Evolutionary conservation across 768 basidiomycete species (phyloP).

Genomic region (Tubosaeta sp.): DNA sequence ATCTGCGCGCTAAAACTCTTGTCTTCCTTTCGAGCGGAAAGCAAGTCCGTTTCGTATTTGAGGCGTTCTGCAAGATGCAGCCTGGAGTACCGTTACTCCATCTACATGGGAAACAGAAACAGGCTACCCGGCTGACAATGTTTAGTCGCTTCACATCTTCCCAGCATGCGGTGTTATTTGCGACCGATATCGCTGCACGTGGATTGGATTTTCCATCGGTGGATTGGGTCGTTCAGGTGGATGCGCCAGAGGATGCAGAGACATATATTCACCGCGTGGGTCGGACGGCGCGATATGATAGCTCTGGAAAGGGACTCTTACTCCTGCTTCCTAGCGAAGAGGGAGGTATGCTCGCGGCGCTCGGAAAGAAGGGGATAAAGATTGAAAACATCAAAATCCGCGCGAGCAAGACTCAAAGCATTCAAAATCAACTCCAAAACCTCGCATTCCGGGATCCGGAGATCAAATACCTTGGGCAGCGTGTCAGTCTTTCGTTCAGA

Average conservation of each 20-base stretch:
- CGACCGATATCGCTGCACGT: conserved; percentile 94
- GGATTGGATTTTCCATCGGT: conserved; percentile 95
- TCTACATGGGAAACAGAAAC: conserved; percentile 95
- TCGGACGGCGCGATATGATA: conserved; percentile 90
- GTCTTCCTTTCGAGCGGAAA: conserved; percentile 95
- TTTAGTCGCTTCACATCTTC: conserved; percentile 81
- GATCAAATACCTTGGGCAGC: conserved; percentile 93
- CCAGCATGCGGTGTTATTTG: conserved; percentile 83
- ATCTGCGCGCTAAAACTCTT: conserved; percentile 85
- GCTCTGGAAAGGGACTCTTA: conserved; percentile 80
- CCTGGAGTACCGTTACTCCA: conserved; percentile 92
- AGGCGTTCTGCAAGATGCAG: conserved; percentile 93
- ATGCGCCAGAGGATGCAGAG: conserved; percentile 95
- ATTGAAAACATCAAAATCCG: conserved; percentile 83
- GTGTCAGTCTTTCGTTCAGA: conserved; percentile 48
- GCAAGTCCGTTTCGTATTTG: conserved; percentile 95
- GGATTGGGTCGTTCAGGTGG: conserved; percentile 95
- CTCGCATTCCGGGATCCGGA: conserved; percentile 94
- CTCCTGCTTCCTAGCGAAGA: conserved; percentile 89
- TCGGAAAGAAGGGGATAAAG: conserved; percentile 68
- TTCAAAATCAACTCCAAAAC: conserved; percentile 86
- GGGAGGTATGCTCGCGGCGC: conserved; percentile 74
- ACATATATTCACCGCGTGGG: conserved; percentile 98
- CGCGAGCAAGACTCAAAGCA: conserved; percentile 77
- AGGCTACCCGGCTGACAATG: conserved; percentile 77